These are phyloP conservation scores for Vaccinium darrowii DNA, from an alignment of 148 eudicot species.

Conservation along the genomic window DNA sequence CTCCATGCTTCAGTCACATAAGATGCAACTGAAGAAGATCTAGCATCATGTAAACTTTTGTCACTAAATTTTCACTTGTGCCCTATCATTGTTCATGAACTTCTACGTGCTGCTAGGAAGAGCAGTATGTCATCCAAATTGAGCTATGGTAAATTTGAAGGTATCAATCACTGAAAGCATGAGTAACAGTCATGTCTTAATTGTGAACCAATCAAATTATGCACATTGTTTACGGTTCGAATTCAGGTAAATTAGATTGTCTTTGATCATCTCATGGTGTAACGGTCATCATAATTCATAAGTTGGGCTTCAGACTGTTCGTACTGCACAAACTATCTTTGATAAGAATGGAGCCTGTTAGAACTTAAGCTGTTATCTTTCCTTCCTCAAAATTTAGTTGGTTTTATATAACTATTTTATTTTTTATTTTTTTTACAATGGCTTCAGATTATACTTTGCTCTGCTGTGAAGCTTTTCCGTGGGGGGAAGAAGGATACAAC, in stretches of 20 bases:
- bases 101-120: neutral
- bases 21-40: neutral
- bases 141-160: neutral
- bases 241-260: neutral
- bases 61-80: neutral
- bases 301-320: neutral
- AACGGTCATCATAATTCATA: neutral
- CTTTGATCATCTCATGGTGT: neutral
- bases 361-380: neutral
- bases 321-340: neutral
- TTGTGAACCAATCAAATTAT: neutral
- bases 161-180: neutral
- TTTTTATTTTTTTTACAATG: conserved; percentile 8
- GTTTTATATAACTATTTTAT: neutral
- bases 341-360: neutral
- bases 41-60: neutral
- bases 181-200: neutral
- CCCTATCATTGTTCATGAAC: neutral
- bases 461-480: conserved; percentile 78
- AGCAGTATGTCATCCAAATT: neutral
- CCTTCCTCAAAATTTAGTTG: neutral
- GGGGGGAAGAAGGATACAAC: conserved; percentile 76
- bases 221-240: neutral
- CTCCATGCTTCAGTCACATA: neutral
- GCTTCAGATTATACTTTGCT: conserved; percentile 77